Conservation (phyloP, 495 filamentous ascomycete species). For the Massariosphaeria phaeospora region DNA sequence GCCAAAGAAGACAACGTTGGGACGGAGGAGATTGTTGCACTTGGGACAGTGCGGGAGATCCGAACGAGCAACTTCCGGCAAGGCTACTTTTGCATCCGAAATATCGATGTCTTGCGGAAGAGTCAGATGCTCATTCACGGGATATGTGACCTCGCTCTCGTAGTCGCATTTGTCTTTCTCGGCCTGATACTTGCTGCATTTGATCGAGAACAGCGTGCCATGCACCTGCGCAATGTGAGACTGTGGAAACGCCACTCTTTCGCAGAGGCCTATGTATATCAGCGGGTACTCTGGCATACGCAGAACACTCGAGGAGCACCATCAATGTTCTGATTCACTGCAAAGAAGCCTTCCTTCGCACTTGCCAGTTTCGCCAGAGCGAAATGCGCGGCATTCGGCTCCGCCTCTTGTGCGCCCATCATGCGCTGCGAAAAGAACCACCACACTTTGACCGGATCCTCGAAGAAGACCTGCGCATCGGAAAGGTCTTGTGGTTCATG, state of each 20-base stretch:
- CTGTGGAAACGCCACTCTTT: conserved; percentile 14
- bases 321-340: conserved; percentile 27
- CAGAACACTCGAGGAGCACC: too few relatives aligned
- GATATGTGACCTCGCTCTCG: neutral
- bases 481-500: conserved; percentile 14
- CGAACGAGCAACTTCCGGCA: neutral
- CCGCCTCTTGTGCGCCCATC: conserved; percentile 10
- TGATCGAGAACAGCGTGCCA: conserved; percentile 19
- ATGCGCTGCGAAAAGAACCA: conserved; percentile 21
- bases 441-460: conserved; percentile 25
- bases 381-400: conserved; percentile 21
- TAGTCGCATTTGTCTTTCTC: neutral
- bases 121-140: neutral
- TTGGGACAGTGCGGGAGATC: conserved; percentile 11
- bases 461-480: conserved; percentile 11
- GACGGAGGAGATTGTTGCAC: conserved; percentile 18
- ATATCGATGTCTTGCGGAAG: conserved; percentile 1
- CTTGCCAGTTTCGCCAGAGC: conserved; percentile 16
- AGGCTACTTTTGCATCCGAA: neutral
- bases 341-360: conserved; percentile 5
- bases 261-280: neutral
- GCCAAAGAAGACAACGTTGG: conserved; percentile 24
- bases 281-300: too few relatives aligned
- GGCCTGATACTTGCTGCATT: conserved; percentile 8
- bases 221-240: conserved; percentile 13